These are phyloP conservation scores for Cutaneotrichosporon arboriforme DNA, from an alignment of 1,284 basidiomycete species.

Conservation along the genomic window DNA sequence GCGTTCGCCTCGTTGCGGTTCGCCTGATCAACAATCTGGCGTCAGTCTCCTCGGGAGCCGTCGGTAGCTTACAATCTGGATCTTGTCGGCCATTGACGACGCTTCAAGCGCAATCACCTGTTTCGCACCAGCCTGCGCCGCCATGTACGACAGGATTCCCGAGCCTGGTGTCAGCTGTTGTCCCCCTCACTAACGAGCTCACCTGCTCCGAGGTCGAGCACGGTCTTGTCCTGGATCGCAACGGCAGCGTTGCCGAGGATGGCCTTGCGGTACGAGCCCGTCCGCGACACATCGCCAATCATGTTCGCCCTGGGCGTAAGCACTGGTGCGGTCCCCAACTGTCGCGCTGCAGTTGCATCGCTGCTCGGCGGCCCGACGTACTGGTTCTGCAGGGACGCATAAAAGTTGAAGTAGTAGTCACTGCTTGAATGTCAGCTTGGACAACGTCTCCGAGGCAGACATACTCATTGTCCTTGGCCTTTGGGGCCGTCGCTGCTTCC, in stretches of 20 bases:
- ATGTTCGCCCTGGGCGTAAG: slow-evolving; percentile 43
- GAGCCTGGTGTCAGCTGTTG: slow-evolving; percentile 37
- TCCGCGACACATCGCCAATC: slow-evolving; percentile 47
- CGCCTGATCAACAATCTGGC: slow-evolving; percentile 43
- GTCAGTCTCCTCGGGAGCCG: background rate
- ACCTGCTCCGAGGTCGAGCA: slow-evolving; percentile 52
- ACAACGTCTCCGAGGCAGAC: background rate
- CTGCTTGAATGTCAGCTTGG: slow-evolving; percentile 8
- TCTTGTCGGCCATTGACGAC: slow-evolving; percentile 51
- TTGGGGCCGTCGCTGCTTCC: too few relatives aligned
- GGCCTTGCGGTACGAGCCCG: slow-evolving; percentile 47
- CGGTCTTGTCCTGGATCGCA: slow-evolving; percentile 42
- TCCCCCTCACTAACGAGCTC: slow-evolving; percentile 7
- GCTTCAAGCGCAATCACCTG: slow-evolving; percentile 53
- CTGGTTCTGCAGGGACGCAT: slow-evolving; percentile 38
- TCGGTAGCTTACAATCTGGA: slow-evolving; percentile 41
- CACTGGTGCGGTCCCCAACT: background rate
- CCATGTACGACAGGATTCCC: slow-evolving; percentile 53
- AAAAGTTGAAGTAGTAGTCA: slow-evolving; percentile 46
- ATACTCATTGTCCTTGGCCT: slow-evolving; percentile 1
- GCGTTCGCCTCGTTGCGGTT: slow-evolving; percentile 38
- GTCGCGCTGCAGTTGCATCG: background rate
- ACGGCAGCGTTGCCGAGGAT: slow-evolving; percentile 47
- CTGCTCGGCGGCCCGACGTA: background rate
- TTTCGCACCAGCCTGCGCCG: slow-evolving; percentile 51